These are phyloP conservation scores for Borovskyia barvae DNA, from an alignment of 208 protist genomes.

Conservation along the genomic window DNA sequence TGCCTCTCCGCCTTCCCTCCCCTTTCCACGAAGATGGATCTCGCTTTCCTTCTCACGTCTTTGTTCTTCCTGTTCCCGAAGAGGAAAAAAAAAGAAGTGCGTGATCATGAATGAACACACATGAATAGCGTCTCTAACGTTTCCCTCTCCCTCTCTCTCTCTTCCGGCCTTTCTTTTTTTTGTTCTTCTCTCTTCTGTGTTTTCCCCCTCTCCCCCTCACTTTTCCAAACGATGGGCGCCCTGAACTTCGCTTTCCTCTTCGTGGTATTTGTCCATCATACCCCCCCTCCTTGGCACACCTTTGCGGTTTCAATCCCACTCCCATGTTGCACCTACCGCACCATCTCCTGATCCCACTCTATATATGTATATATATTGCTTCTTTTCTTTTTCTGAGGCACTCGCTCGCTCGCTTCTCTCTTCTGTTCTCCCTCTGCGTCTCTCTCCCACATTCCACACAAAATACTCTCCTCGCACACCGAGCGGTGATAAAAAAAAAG, in stretches of 20 bases:
- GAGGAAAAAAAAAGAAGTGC: conserved; percentile 9
- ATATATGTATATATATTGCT: too few relatives aligned
- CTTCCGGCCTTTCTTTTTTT: conserved; percentile 13
- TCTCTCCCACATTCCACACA: neutral
- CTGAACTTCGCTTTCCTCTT: neutral
- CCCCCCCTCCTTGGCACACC: too few relatives aligned
- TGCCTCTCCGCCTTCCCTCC: too few relatives aligned
- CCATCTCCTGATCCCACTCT: too few relatives aligned
- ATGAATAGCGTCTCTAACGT: too few relatives aligned
- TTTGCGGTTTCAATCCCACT: too few relatives aligned
- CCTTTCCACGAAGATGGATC: too few relatives aligned
- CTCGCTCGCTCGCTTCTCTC: too few relatives aligned
- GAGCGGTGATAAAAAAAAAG: neutral
- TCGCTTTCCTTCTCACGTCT: neutral
- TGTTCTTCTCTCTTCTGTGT: conserved; percentile 11
- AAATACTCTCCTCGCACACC: neutral
- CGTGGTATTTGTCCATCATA: too few relatives aligned
- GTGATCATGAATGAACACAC: too few relatives aligned
- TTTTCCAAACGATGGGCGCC: neutral
- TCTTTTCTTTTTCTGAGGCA: too few relatives aligned
- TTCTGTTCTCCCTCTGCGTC: neutral
- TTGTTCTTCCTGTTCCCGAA: neutral
- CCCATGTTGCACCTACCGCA: too few relatives aligned
- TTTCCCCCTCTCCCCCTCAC: conserved; percentile 1
- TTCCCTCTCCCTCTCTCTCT: conserved; percentile 2